Percentiles rank a stretch among this genome's conserved stretches.
These are phyloP conservation scores for Fusarium chuoi DNA, from an alignment of 2,329 filamentous ascomycete species.

Conservation along the genomic window DNA sequence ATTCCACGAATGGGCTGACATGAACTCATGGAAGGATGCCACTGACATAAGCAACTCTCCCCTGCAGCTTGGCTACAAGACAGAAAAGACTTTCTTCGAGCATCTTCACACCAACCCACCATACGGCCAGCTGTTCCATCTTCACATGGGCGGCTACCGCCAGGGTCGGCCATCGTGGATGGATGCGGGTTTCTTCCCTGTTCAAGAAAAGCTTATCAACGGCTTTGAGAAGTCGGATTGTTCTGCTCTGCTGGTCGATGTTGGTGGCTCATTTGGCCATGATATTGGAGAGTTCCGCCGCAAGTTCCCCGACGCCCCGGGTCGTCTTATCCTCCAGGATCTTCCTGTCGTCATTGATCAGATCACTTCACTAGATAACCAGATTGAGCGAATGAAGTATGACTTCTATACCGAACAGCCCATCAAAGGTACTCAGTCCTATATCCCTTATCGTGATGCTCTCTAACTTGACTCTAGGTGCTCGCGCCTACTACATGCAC, in stretches of 20 bases:
- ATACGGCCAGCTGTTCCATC: constrained; percentile 50
- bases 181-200: constrained; percentile 49
- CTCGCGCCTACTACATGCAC: constrained; percentile 54
- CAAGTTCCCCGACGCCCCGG: constrained; percentile 51
- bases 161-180: constrained; percentile 50
- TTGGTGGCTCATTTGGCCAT: constrained; percentile 51
- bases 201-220: constrained; percentile 46
- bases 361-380: constrained; percentile 43
- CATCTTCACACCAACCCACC: constrained; percentile 44
- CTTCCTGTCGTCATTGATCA: constrained; percentile 52
- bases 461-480: constrained; percentile 40
- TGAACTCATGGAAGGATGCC: constrained; percentile 45
- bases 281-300: constrained; percentile 48
- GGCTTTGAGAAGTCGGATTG: constrained; percentile 43
- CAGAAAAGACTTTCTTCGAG: constrained; percentile 49
- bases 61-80: constrained; percentile 49
- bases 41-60: constrained; percentile 44
- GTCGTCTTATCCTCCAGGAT: constrained; percentile 61
- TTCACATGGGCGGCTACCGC: constrained; percentile 52
- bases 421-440: constrained; percentile 49
- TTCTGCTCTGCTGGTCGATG: constrained; percentile 48
- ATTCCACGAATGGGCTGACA: constrained; percentile 47
- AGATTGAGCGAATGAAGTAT: constrained; percentile 52
- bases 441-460: not conserved
- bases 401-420: constrained; percentile 60